phyloP scores from a whole-genome alignment of 192 early-diverging fungal genomes.

The Entomortierella lignicola region DNA sequence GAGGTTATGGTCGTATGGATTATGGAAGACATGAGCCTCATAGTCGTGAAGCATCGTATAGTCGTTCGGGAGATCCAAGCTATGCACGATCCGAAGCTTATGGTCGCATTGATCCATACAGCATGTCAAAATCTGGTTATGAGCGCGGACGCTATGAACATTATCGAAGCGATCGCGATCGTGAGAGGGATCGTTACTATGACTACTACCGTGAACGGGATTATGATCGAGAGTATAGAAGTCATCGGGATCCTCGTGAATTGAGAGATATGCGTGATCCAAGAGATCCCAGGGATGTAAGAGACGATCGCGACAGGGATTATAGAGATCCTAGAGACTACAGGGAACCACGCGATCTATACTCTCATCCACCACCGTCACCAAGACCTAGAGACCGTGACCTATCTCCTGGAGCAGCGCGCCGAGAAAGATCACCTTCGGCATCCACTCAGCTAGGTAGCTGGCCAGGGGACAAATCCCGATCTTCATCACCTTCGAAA shows the following conservation, averaged over 20 bases:
- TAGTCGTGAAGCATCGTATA: constrained; percentile 34
- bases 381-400: constrained; percentile 31
- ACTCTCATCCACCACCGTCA: constrained; percentile 22
- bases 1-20: constrained; percentile 31
- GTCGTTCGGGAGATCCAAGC: constrained; percentile 27
- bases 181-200: constrained; percentile 41
- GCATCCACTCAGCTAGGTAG: constrained; percentile 10
- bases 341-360: constrained; percentile 23
- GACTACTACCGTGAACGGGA: constrained; percentile 47
- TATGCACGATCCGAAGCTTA: constrained; percentile 36
- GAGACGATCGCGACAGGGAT: constrained; percentile 31
- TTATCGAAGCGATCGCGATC: constrained; percentile 40
- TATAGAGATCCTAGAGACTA: constrained; percentile 26
- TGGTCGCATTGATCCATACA: constrained; percentile 35
- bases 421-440: constrained; percentile 23
- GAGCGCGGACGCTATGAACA: constrained; percentile 49
- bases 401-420: constrained; percentile 12
- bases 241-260: constrained; percentile 38
- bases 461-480: constrained; percentile 26
- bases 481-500: constrained; percentile 17
- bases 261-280: constrained; percentile 27
- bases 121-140: constrained; percentile 29
- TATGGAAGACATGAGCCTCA: constrained; percentile 37
- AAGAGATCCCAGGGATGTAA: constrained; percentile 15
- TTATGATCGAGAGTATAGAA: constrained; percentile 38